A percentile compares a stretch with the other conserved stretches of the same genome.
Evolutionary conservation across 805 yeast species (phyloP).

Genomic region (Barnettozyma salicaria): DNA sequence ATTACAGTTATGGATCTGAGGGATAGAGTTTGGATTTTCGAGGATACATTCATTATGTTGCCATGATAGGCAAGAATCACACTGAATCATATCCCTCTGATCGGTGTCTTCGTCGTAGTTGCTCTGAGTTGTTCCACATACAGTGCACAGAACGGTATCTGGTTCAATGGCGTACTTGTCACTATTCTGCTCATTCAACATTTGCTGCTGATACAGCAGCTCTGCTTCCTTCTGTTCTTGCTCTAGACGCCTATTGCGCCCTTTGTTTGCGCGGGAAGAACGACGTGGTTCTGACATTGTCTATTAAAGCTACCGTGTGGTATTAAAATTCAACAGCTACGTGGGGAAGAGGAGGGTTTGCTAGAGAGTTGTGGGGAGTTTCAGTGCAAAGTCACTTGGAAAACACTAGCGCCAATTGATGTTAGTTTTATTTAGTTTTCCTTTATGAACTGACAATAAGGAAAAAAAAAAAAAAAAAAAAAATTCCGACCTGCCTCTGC

Average conservation of each 20-base stretch:
- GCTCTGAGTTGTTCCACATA: slow-evolving; percentile 53
- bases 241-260: slow-evolving; percentile 30
- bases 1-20: slow-evolving; percentile 48
- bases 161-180: slow-evolving; percentile 17
- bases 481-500: too few species aligned
- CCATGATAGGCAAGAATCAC: slow-evolving; percentile 65
- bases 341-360: too few species aligned
- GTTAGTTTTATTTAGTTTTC: too few species aligned
- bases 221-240: slow-evolving; percentile 27
- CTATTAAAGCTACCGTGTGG: too few species aligned
- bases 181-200: slow-evolving; percentile 14
- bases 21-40: slow-evolving; percentile 33
- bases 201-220: slow-evolving; percentile 14
- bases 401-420: too few species aligned
- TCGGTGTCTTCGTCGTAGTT: slow-evolving; percentile 56
- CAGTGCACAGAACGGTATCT: slow-evolving; percentile 46
- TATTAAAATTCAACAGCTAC: too few species aligned
- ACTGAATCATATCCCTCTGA: slow-evolving; percentile 55
- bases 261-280: slow-evolving; percentile 39
- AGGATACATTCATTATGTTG: slow-evolving; percentile 65
- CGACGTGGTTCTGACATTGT: slow-evolving; percentile 31
- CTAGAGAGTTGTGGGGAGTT: too few species aligned
- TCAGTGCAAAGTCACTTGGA: too few species aligned
- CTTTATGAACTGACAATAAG: too few species aligned
- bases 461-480: too few species aligned